Conservation (phyloP, 768 basidiomycete genomes). For the Tulasnella sp. region DNA sequence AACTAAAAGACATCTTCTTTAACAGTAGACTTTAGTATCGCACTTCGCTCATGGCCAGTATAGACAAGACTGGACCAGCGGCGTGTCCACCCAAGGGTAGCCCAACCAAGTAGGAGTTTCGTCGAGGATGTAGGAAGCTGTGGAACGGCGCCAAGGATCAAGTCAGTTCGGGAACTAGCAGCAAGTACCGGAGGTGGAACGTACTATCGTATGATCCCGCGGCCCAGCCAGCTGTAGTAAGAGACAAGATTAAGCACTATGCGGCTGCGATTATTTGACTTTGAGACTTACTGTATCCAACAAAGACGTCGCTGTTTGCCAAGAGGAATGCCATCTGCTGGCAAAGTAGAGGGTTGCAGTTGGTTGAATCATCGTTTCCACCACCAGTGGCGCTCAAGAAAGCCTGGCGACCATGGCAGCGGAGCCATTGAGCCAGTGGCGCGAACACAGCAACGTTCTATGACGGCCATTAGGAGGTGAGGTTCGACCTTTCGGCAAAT, state of each 20-base stretch:
- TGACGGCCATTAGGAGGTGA: background rate
- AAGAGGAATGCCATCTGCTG: background rate
- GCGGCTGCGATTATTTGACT: background rate
- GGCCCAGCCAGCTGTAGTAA: constrained; percentile 3
- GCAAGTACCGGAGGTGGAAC: background rate
- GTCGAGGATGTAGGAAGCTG: constrained; percentile 1
- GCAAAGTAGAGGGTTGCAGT: constrained; percentile 12
- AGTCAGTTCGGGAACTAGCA: background rate
- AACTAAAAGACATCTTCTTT: background rate
- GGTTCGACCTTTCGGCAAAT: background rate
- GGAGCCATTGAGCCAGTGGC: constrained; percentile 11
- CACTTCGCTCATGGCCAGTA: background rate
- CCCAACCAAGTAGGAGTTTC: constrained; percentile 11
- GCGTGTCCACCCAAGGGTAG: background rate
- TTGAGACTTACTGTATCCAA: constrained; percentile 2
- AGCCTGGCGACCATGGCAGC: constrained; percentile 10
- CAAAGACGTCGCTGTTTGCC: constrained; percentile 18
- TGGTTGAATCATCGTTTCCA: background rate
- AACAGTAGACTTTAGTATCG: background rate
- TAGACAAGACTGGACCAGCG: background rate
- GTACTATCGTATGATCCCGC: constrained; percentile 13
- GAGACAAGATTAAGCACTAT: background rate
- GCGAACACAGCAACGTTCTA: background rate
- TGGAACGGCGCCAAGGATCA: background rate
- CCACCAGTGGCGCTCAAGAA: constrained; percentile 17